Conservation (phyloP, 2,329 filamentous ascomycete species). For the Epichloe aotearoae region DNA sequence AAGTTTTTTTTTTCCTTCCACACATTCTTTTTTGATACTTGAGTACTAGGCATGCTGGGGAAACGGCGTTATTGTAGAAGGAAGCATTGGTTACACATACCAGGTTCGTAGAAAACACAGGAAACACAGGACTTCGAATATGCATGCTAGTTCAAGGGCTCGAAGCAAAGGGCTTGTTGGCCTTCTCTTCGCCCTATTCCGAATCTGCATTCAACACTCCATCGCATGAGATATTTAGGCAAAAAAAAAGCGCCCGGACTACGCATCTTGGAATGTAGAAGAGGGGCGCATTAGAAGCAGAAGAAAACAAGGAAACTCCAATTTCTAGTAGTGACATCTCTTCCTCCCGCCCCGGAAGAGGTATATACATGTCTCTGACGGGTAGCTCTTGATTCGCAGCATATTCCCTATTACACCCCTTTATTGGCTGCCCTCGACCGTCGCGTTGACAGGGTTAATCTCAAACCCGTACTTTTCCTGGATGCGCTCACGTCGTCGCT, state of each 20-base stretch:
- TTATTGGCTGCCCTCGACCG: constrained; percentile 30
- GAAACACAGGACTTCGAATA: too few species aligned
- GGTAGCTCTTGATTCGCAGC: not conserved
- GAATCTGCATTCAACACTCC: too few species aligned
- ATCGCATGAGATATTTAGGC: too few species aligned
- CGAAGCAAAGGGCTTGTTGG: too few species aligned
- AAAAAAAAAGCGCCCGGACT: not conserved
- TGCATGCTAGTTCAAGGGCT: too few species aligned
- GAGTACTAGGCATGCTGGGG: too few species aligned
- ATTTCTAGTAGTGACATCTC: constrained; percentile 7
- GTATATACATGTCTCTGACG: constrained; percentile 20
- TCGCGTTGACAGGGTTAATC: constrained; percentile 51
- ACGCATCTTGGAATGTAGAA: not conserved
- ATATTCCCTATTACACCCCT: not conserved
- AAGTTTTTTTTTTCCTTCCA: too few species aligned
- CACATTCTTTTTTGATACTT: too few species aligned
- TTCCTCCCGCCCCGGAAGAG: constrained; percentile 20
- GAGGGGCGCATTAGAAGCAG: not conserved
- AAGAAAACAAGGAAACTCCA: constrained; percentile 7
- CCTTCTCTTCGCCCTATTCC: too few species aligned
- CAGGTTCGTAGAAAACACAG: too few species aligned
- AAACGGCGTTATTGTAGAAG: too few species aligned
- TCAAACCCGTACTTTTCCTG: constrained; percentile 83
- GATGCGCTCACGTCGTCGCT: constrained; percentile 68
- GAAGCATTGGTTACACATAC: too few species aligned